Percentiles rank a stretch among this genome's conserved stretches.
Evolutionary conservation across 139 green algal species (phyloP).

Genomic region (Micractinium conductrix): DNA sequence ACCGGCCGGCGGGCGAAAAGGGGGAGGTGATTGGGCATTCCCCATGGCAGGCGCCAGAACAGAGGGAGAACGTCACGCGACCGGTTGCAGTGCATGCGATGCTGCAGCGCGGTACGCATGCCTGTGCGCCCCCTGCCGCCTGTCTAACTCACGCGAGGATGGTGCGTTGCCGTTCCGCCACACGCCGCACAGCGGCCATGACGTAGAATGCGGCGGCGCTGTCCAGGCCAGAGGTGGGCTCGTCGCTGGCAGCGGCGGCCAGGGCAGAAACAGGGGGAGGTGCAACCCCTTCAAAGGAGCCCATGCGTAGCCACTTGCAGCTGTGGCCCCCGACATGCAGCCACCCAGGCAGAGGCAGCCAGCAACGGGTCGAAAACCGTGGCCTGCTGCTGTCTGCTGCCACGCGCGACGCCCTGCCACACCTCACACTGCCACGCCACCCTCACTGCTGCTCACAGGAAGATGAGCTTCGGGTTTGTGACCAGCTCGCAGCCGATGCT

Average conservation of each 20-base stretch:
- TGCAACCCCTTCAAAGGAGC: not conserved
- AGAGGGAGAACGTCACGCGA: not conserved
- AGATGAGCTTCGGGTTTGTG: conserved; percentile 77
- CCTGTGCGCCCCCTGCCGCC: not conserved
- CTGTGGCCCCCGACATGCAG: no score
- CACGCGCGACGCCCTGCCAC: no score
- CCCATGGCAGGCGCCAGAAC: not conserved
- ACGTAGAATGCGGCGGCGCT: conserved; percentile 69
- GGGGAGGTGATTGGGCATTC: not conserved
- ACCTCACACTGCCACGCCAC: not conserved
- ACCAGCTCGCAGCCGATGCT: conserved; percentile 81
- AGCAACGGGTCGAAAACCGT: no score
- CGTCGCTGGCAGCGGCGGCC: conserved; percentile 41
- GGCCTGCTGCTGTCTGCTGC: no score
- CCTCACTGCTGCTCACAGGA: conserved; percentile 52
- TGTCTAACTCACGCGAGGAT: conserved; percentile 12
- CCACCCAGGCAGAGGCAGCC: no score
- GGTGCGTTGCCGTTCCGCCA: conserved; percentile 53
- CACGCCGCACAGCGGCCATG: conserved; percentile 52
- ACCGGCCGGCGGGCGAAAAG: not conserved
- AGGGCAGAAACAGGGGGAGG: not conserved
- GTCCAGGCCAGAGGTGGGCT: conserved; percentile 59
- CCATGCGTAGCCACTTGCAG: no score
- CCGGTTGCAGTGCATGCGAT: not conserved
- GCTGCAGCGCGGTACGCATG: not conserved